These are phyloP conservation scores for Tuctoria greenei DNA, from an alignment of 176 grass and related monocot species.

Conservation along the genomic window DNA sequence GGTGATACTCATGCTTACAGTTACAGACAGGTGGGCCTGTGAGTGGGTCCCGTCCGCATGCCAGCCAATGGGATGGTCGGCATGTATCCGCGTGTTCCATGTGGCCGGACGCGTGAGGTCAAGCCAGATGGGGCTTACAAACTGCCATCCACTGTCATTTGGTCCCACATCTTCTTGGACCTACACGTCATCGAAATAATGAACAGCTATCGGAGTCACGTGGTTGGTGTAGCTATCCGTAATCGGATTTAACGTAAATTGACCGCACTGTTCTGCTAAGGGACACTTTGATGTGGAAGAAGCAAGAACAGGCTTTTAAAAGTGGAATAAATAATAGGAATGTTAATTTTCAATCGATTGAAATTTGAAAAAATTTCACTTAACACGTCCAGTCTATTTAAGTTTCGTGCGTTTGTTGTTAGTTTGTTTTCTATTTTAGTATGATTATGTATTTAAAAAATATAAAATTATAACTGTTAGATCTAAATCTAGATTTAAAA, in stretches of 20 bases:
- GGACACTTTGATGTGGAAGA: neutral
- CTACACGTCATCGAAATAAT: neutral
- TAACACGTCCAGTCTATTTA: too few species aligned
- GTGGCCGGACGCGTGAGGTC: constrained; percentile 11
- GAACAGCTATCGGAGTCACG: neutral
- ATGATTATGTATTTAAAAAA: too few species aligned
- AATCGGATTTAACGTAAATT: neutral
- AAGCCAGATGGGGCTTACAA: neutral
- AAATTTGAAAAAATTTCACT: too few species aligned
- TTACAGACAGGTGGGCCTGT: constrained; percentile 19
- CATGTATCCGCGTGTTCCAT: neutral
- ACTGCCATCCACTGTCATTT: neutral
- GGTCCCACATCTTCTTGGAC: accelerated
- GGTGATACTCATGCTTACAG: neutral
- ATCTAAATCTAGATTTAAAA: too few species aligned
- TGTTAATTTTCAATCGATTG: too few species aligned
- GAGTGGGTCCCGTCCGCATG: neutral
- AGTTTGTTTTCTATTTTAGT: too few species aligned
- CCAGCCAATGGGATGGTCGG: constrained; percentile 31
- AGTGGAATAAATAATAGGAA: too few species aligned
- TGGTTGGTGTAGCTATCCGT: neutral
- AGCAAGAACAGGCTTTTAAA: constrained; percentile 30
- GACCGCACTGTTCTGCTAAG: neutral
- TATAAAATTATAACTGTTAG: too few species aligned
- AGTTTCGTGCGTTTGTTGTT: too few species aligned